Evolutionary conservation across 2,329 filamentous ascomycete genomes (phyloP).

Genomic region (Cladosporium oxysporum): DNA sequence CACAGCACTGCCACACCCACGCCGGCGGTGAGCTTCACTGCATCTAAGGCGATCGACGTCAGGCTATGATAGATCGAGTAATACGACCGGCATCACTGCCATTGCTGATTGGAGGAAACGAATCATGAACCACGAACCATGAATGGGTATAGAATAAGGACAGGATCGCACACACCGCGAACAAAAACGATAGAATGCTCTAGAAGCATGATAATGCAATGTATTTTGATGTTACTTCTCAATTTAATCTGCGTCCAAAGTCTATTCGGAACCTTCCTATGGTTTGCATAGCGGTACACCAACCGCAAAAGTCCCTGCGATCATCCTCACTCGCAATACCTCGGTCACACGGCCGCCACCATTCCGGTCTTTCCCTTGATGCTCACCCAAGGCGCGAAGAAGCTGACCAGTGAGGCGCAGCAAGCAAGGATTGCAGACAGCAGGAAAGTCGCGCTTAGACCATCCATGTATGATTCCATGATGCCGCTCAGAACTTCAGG

Average conservation of each 20-base stretch:
- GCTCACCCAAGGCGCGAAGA: slow-evolving; percentile 15
- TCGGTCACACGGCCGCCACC: not conserved
- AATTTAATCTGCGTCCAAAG: not conserved
- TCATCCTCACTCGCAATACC: not conserved
- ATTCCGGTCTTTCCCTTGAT: slow-evolving; percentile 11
- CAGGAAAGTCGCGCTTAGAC: slow-evolving; percentile 27
- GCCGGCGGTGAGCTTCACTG: slow-evolving; percentile 32
- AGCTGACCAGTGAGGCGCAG: slow-evolving; percentile 11
- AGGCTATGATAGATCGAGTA: not conserved
- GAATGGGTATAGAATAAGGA: not conserved
- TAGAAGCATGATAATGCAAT: not conserved
- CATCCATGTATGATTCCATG: slow-evolving; percentile 37
- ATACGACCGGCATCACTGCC: not conserved
- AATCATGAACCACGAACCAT: slow-evolving; percentile 9
- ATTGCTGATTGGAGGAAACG: slow-evolving; percentile 1
- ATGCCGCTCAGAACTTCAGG: slow-evolving; percentile 32
- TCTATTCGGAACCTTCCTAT: not conserved
- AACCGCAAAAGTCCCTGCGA: not conserved
- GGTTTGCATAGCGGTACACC: no score
- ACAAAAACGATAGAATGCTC: not conserved
- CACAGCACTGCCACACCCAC: slow-evolving; percentile 33
- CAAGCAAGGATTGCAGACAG: slow-evolving; percentile 14
- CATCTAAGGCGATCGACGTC: slow-evolving; percentile 13
- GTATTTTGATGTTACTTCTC: not conserved
- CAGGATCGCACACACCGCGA: not conserved